Evolutionary conservation across 1,139 yeast genomes (phyloP).

Genomic region (Kodamaea sp.): DNA sequence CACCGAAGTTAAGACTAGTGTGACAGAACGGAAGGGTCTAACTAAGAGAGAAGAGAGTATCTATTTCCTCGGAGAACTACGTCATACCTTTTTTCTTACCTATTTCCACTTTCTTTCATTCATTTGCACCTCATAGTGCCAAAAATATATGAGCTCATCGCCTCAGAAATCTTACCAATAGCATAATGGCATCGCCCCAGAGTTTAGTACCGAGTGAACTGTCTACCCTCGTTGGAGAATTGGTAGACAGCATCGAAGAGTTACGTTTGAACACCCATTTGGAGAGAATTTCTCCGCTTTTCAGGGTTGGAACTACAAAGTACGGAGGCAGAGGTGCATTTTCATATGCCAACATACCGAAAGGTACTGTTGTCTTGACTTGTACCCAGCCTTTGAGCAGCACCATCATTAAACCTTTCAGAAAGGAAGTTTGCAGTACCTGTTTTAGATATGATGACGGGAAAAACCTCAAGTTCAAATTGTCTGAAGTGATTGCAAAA

Average conservation of each 20-base stretch:
- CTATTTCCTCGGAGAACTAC: too few species aligned
- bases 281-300: constrained; percentile 26
- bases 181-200: constrained; percentile 1
- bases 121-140: too few species aligned
- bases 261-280: constrained; percentile 1
- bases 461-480: constrained; percentile 41
- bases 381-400: constrained; percentile 48
- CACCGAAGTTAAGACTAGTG: too few species aligned
- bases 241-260: constrained; percentile 1
- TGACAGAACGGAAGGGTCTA: too few species aligned
- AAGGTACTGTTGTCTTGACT: constrained; percentile 42
- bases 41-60: too few species aligned
- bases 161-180: too few species aligned
- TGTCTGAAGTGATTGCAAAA: constrained; percentile 12
- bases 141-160: too few species aligned
- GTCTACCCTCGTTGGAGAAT: constrained; percentile 3
- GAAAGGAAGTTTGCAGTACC: constrained; percentile 63
- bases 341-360: constrained; percentile 41
- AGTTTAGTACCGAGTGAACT: constrained; percentile 6
- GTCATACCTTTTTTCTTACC: too few species aligned
- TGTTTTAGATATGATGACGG: constrained; percentile 59
- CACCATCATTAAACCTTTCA: constrained; percentile 53
- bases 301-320: constrained; percentile 41
- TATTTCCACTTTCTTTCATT: too few species aligned
- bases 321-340: constrained; percentile 73